Base-by-base conservation (phyloP, 192 early-diverging fungal genomes). In the Coemansia sp. region DNA sequence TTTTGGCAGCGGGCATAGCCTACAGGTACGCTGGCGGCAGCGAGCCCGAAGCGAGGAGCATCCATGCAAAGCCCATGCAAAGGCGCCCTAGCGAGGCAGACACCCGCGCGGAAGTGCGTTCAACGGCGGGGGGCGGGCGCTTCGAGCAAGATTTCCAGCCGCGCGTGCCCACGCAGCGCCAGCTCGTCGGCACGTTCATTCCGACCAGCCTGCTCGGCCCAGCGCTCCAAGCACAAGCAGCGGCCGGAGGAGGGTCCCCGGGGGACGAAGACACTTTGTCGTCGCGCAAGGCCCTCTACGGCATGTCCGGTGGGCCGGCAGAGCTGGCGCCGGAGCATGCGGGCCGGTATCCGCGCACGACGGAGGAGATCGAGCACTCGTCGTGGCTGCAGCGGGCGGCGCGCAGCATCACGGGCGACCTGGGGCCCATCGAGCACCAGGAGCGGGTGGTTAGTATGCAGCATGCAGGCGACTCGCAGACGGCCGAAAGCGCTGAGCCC, bases 351-450 rank as follows among this genome's bases (percentile, higher is more conserved):
- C 78, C 78, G 8, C 66, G 69, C 13, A 72, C 72, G 10, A 68
- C 73, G 10, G 29, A 69, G 11, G 73, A 75, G 34, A 65, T 59
- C 31, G 54, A 72, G 29, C 31, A 42, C 21, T 19, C 46, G 4
- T 72, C 73, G 19, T 80, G 78, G 78, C 45, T 65, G 31, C 48
- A 65, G 37, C 60, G 69, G 17, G 19, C 70, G 0, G 27, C 64
- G 3, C 69, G 45, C 36, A 68, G 34, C 4, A 36, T 74, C 34
- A 70, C 68, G 21, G 69, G 72, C 37, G 66, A 80, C 36, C 51
- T 80, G 51, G 78, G 78, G 0, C 66, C 72, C 8, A 80, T 80
- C 40, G 78, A 80, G 66, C 78, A 80, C 45, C 67, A 71, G 48
- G 68, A 70, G 29, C n/a, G 29, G 2, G 29, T 63, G 7, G 16